Percentiles rank a stretch among this genome's conserved stretches.
Conservation (phyloP, 1,284 basidiomycete genomes). For the Meripilus lineatus region DNA sequence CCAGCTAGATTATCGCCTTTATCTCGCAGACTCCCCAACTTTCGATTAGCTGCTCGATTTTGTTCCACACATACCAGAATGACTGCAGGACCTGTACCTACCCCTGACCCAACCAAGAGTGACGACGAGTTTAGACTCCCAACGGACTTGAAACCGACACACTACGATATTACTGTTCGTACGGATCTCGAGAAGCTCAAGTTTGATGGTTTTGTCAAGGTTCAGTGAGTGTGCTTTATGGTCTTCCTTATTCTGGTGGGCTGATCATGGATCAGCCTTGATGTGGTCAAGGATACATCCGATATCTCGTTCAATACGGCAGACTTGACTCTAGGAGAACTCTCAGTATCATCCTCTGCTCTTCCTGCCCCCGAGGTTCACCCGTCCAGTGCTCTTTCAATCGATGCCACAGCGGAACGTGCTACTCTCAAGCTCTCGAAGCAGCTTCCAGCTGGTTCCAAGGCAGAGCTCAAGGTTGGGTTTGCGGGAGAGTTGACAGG, state of each 20-base stretch:
- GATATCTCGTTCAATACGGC: conserved; percentile 71
- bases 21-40: too few species aligned
- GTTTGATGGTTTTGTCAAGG: conserved; percentile 77
- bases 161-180: conserved; percentile 82
- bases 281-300: conserved; percentile 64
- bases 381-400: conserved; percentile 38
- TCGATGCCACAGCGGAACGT: conserved; percentile 60
- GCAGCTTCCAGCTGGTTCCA: conserved; percentile 57
- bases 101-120: neutral
- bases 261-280: too few species aligned
- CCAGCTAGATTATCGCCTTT: too few species aligned
- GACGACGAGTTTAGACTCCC: conserved; percentile 67
- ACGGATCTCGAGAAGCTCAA: conserved; percentile 74
- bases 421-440: conserved; percentile 53
- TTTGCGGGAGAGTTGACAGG: conserved; percentile 64
- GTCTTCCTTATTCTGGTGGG: too few species aligned
- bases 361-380: conserved; percentile 50
- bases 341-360: conserved; percentile 58
- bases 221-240: conserved; percentile 61
- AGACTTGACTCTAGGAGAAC: conserved; percentile 64
- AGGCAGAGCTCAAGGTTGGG: conserved; percentile 55
- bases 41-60: neutral
- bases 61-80: conserved; percentile 4
- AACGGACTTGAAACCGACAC: conserved; percentile 64
- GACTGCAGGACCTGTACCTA: neutral